A percentile compares a stretch with the other conserved stretches of the same genome.
phyloP scores from a whole-genome alignment of 805 yeast genomes.

The Candida glaebosa region DNA sequence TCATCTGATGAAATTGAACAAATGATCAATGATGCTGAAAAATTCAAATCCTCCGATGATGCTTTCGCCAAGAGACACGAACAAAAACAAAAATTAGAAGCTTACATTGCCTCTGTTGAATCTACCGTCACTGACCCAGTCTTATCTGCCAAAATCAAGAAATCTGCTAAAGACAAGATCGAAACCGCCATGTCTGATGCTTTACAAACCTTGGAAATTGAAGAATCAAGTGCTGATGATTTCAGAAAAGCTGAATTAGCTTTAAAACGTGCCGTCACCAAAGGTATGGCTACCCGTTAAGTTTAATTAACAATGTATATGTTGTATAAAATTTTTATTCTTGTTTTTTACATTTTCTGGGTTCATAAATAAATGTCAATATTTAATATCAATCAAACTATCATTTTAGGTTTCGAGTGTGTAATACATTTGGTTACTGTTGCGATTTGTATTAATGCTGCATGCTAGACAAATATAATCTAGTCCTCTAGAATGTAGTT shows the following conservation, averaged over 20 bases:
- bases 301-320: constrained; percentile 15
- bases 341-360: constrained; percentile 12
- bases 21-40: constrained; percentile 48
- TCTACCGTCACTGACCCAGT: constrained; percentile 97
- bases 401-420: too few species aligned
- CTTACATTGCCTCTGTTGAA: constrained; percentile 95
- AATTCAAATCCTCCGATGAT: constrained; percentile 94
- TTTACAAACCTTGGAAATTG: constrained; percentile 94
- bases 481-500: constrained; percentile 65
- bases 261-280: constrained; percentile 98
- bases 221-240: constrained; percentile 95
- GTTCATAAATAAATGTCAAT: constrained; percentile 12
- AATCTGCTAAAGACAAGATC: constrained; percentile 94
- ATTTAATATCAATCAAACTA: constrained; percentile 4
- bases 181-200: constrained; percentile 98
- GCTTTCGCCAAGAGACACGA: constrained; percentile 99
- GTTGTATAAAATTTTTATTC: constrained; percentile 13
- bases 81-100: constrained; percentile 98
- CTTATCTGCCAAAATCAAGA: constrained; percentile 95
- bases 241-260: constrained; percentile 98
- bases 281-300: constrained; percentile 98
- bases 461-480: too few species aligned
- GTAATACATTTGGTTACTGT: too few species aligned
- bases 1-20: constrained; percentile 48
- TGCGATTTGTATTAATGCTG: too few species aligned